Conservation (phyloP, 2,329 filamentous ascomycete genomes). For the Paramyrothecium sp. region DNA sequence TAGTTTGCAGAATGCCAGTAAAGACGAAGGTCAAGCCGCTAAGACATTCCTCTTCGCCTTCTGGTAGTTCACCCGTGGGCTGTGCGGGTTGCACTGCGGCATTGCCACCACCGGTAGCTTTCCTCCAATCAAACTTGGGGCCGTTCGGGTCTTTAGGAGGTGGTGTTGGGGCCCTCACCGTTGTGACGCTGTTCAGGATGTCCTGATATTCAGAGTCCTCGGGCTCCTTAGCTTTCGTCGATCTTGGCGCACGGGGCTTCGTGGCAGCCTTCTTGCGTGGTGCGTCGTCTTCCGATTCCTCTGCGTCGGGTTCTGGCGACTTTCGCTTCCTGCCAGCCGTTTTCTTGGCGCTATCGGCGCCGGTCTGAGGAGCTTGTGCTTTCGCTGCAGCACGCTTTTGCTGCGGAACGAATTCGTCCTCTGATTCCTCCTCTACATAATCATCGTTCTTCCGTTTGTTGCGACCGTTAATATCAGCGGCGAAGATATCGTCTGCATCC, state of each 20-base stretch:
- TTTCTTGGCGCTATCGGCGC: slow-evolving; percentile 16
- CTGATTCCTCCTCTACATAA: slow-evolving; percentile 71
- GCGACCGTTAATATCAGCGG: slow-evolving; percentile 64
- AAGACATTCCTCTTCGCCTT: slow-evolving; percentile 85
- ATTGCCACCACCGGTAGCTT: slow-evolving; percentile 58
- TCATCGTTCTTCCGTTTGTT: slow-evolving; percentile 71
- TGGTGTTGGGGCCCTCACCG: slow-evolving; percentile 78
- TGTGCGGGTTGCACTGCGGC: slow-evolving; percentile 59
- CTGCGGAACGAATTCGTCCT: slow-evolving; percentile 64
- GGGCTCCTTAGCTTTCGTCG: slow-evolving; percentile 63
- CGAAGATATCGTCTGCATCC: slow-evolving; percentile 80
- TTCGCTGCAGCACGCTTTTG: slow-evolving; percentile 56
- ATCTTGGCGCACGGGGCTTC: slow-evolving; percentile 56
- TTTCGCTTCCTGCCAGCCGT: slow-evolving; percentile 55
- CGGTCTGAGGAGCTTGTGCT: slow-evolving; percentile 20
- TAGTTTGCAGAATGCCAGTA: slow-evolving; percentile 78
- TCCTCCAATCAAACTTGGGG: slow-evolving; percentile 77
- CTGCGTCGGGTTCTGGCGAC: slow-evolving; percentile 51
- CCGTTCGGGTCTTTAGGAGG: slow-evolving; percentile 66
- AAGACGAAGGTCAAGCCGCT: slow-evolving; percentile 92
- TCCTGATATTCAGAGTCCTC: slow-evolving; percentile 73
- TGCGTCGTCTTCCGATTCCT: slow-evolving; percentile 58
- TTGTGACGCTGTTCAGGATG: slow-evolving; percentile 86
- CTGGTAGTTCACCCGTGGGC: slow-evolving; percentile 70
- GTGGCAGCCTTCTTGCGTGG: slow-evolving; percentile 60